Evolutionary conservation across 202 grass and related monocot species (phyloP).

Genomic region (Saccharum hybrid): DNA sequence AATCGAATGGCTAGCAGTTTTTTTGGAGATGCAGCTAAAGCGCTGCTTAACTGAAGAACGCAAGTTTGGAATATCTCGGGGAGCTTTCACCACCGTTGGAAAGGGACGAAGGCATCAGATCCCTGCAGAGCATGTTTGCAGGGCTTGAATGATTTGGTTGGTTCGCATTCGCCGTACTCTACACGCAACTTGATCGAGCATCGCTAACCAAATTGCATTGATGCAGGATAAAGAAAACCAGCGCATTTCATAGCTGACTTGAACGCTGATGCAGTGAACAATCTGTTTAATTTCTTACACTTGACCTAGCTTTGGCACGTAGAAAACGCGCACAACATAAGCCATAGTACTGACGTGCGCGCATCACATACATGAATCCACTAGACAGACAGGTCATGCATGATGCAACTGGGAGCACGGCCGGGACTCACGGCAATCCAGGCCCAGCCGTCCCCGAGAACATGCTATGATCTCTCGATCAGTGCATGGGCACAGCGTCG

Average conservation of each 20-base stretch:
- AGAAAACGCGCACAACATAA: neutral
- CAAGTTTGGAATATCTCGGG: constrained; percentile 47
- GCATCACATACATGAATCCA: neutral
- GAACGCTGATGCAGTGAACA: neutral
- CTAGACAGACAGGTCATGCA: constrained; percentile 13
- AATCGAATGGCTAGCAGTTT: neutral
- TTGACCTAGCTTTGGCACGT: neutral
- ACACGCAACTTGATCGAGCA: constrained; percentile 31
- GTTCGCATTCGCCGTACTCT: constrained; percentile 31
- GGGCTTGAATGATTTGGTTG: constrained; percentile 39
- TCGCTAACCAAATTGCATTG: neutral
- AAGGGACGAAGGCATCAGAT: constrained; percentile 30
- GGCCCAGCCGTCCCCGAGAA: neutral
- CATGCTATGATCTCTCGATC: constrained; percentile 2
- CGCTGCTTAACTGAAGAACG: constrained; percentile 27
- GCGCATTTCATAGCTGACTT: constrained; percentile 9
- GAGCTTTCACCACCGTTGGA: constrained; percentile 37
- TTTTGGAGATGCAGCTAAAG: neutral
- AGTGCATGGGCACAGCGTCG: neutral
- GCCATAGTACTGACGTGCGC: neutral
- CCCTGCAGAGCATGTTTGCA: constrained; percentile 33
- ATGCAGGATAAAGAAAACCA: neutral
- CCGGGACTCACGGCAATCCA: constrained; percentile 1
- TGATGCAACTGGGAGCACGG: neutral
- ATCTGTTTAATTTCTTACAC: neutral